phyloP scores from a whole-genome alignment of 2,329 filamentous ascomycete genomes.

The Neofusicoccum ribis region DNA sequence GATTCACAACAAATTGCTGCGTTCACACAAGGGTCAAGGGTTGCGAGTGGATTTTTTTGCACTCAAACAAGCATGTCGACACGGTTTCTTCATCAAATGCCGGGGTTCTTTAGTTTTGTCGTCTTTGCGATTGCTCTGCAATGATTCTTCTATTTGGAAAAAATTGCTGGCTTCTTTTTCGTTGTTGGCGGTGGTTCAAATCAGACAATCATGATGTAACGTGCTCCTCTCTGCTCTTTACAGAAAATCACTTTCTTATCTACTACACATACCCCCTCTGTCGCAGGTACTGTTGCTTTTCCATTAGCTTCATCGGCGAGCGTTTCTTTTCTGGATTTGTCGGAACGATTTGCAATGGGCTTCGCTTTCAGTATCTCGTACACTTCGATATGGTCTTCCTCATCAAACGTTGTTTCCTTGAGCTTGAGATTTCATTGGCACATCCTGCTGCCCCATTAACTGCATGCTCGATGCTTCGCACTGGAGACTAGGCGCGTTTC shows the following conservation, averaged over 20 bases:
- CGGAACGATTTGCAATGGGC: constrained; percentile 12
- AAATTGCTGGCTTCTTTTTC: constrained; percentile 19
- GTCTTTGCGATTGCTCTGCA: constrained; percentile 18
- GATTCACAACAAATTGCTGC: constrained; percentile 21
- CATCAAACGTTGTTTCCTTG: constrained; percentile 5
- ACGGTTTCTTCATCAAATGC: constrained; percentile 19
- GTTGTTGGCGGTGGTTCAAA: constrained; percentile 17
- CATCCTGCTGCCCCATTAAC: constrained; percentile 5
- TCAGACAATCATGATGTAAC: constrained; percentile 21
- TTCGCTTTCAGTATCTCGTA: constrained; percentile 15
- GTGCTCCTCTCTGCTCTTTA: constrained; percentile 19
- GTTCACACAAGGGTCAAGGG: constrained; percentile 19
- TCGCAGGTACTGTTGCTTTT: constrained; percentile 18
- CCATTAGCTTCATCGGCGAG: constrained; percentile 16
- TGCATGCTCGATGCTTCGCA: not conserved
- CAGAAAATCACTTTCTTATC: constrained; percentile 19
- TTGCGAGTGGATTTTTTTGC: constrained; percentile 18
- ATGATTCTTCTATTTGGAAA: constrained; percentile 19
- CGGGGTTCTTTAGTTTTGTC: constrained; percentile 19
- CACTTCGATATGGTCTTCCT: constrained; percentile 14
- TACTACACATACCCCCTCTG: constrained; percentile 18
- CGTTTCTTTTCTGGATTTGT: constrained; percentile 19
- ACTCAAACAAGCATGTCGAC: constrained; percentile 20
- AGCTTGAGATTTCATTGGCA: constrained; percentile 8
- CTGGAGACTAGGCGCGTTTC: not conserved